Conservation (phyloP, 225 moss, liverwort and hornwort genomes). For the Sphagnum tenellum region DNA sequence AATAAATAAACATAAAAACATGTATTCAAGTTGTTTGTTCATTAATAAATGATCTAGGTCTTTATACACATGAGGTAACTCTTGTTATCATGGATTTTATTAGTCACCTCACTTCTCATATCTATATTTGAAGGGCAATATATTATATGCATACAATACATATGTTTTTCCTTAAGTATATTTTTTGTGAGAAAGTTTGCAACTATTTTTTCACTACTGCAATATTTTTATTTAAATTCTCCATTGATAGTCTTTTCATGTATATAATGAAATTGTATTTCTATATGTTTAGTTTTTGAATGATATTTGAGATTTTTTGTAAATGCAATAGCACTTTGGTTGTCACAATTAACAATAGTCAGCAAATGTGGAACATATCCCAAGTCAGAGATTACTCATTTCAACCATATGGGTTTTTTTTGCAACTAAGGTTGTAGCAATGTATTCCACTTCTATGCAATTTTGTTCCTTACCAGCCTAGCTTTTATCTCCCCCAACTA, state of each 20-base stretch:
- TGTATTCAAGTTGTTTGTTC: too few relatives aligned
- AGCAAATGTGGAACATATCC: background rate
- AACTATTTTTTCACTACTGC: background rate
- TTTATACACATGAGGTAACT: too few relatives aligned
- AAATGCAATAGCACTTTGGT: slow-evolving; percentile 1
- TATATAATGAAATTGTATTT: slow-evolving; percentile 2
- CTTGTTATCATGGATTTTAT: too few relatives aligned
- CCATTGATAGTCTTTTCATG: background rate
- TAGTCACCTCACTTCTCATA: too few relatives aligned
- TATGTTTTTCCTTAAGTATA: background rate
- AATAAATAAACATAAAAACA: too few relatives aligned
- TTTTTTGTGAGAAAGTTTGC: slow-evolving; percentile 3
- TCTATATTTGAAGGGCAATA: too few relatives aligned
- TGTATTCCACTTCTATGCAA: slow-evolving; percentile 1
- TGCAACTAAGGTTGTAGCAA: background rate
- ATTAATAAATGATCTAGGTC: too few relatives aligned
- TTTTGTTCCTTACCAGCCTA: background rate
- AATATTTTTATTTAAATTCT: slow-evolving; percentile 1
- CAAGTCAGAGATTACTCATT: background rate
- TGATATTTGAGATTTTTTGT: background rate
- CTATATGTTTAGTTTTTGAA: slow-evolving; percentile 2
- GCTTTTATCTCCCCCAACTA: background rate
- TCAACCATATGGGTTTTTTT: slow-evolving; percentile 2
- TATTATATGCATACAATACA: background rate
- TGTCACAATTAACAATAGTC: background rate